These are phyloP conservation scores for Colletotrichum tofieldiae DNA, from an alignment of 2,329 filamentous ascomycete species.

Conservation along the genomic window DNA sequence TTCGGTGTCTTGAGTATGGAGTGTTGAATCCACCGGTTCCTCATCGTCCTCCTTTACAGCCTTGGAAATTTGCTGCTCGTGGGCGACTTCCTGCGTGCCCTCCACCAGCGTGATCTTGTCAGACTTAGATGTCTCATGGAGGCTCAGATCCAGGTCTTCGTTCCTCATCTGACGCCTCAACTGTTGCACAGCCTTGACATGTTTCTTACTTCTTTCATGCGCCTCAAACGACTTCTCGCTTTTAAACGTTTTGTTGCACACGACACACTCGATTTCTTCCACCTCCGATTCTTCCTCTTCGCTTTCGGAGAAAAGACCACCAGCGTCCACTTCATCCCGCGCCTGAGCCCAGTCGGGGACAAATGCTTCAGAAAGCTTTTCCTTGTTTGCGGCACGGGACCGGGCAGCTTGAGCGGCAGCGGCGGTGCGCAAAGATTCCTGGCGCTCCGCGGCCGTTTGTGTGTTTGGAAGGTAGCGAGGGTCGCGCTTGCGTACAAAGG, in stretches of 20 bases:
- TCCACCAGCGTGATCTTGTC: constrained; percentile 7
- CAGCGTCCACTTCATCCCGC: constrained; percentile 61
- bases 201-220: constrained; percentile 98
- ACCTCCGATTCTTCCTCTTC: constrained; percentile 67
- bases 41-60: neutral
- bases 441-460: constrained; percentile 85
- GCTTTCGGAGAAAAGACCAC: constrained; percentile 73
- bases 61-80: neutral
- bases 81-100: constrained; percentile 21
- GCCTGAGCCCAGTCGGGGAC: constrained; percentile 84
- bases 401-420: constrained; percentile 88
- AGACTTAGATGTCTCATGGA: constrained; percentile 23
- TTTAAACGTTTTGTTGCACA: constrained; percentile 86
- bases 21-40: neutral
- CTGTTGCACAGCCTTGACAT: constrained; percentile 87
- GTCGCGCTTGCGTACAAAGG: constrained; percentile 92
- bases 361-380: constrained; percentile 76
- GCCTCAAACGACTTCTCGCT: constrained; percentile 93
- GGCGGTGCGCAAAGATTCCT: constrained; percentile 82
- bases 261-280: constrained; percentile 80
- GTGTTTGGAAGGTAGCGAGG: constrained; percentile 85
- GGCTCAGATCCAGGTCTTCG: constrained; percentile 75
- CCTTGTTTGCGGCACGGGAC: constrained; percentile 85
- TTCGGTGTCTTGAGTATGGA: neutral
- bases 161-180: constrained; percentile 86